phyloP scores from a whole-genome alignment of 1,284 basidiomycete genomes.

The Gymnopus androsaceus region DNA sequence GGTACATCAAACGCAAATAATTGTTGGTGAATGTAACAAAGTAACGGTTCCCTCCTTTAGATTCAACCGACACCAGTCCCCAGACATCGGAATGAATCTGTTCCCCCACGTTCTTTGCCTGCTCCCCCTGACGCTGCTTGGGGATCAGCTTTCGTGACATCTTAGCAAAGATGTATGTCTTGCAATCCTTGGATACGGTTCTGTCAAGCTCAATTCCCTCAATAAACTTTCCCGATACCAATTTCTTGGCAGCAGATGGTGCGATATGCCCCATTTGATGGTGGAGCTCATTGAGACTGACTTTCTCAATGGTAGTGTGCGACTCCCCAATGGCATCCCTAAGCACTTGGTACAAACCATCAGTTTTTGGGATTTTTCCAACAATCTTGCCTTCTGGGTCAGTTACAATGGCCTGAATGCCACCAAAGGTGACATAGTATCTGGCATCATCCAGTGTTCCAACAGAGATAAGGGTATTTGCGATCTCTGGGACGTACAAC shows the following conservation, averaged over 20 bases:
- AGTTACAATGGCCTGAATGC: constrained; percentile 10
- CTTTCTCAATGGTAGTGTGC: background rate
- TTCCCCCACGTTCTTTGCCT: constrained; percentile 26
- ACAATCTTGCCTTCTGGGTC: constrained; percentile 3
- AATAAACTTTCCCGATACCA: constrained; percentile 17
- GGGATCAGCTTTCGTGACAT: constrained; percentile 30
- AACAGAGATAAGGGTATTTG: constrained; percentile 27
- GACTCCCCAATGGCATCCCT: background rate
- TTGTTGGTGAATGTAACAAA: constrained; percentile 29
- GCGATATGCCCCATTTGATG: constrained; percentile 22
- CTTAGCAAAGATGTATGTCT: constrained; percentile 35
- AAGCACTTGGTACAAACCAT: constrained; percentile 14
- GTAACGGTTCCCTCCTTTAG: constrained; percentile 25
- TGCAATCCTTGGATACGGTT: constrained; percentile 18
- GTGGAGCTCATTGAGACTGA: constrained; percentile 18
- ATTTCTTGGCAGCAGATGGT: constrained; percentile 4
- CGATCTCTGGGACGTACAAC: constrained; percentile 26
- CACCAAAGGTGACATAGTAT: constrained; percentile 18
- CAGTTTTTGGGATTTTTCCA: constrained; percentile 12
- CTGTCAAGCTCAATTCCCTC: constrained; percentile 15
- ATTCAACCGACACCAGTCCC: constrained; percentile 34
- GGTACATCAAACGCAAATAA: constrained; percentile 17
- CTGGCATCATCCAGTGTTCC: constrained; percentile 25
- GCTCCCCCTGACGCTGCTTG: constrained; percentile 20
- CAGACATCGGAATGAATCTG: constrained; percentile 38